A percentile compares a stretch with the other conserved stretches of the same genome.
These are phyloP conservation scores for Peronospora belbahrii DNA, from an alignment of 352 stramenopile species.

Conservation along the genomic window DNA sequence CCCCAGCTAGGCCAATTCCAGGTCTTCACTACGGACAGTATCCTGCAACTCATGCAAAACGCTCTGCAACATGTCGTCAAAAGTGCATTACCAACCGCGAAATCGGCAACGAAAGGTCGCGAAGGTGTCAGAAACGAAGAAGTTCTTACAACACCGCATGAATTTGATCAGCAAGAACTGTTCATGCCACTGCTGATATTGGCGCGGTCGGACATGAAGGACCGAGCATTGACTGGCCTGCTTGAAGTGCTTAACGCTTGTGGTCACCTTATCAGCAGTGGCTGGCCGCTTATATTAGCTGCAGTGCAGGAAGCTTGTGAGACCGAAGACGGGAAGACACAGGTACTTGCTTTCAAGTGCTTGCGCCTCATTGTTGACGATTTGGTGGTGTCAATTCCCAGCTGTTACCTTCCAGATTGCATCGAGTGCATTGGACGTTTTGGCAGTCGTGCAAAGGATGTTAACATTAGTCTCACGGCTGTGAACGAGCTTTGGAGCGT, in stretches of 20 bases:
- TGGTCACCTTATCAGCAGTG: conserved; percentile 60
- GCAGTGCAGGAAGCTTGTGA: conserved; percentile 60
- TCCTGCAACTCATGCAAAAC: conserved; percentile 73
- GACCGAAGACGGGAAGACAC: conserved; percentile 63
- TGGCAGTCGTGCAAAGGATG: conserved; percentile 88
- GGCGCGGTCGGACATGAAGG: conserved; percentile 69
- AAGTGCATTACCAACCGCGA: conserved; percentile 43
- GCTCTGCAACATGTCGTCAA: conserved; percentile 59
- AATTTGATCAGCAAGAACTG: conserved; percentile 67
- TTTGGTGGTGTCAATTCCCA: conserved; percentile 86
- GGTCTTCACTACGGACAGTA: conserved; percentile 65
- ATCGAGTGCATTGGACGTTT: conserved; percentile 93
- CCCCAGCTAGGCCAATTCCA: conserved; percentile 66
- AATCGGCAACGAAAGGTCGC: conserved; percentile 39
- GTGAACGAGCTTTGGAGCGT: conserved; percentile 96
- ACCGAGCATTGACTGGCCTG: conserved; percentile 55
- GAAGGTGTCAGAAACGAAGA: conserved; percentile 30
- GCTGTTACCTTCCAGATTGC: conserved; percentile 55
- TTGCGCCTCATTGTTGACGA: conserved; percentile 96
- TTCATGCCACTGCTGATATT: conserved; percentile 52
- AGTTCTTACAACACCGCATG: conserved; percentile 26
- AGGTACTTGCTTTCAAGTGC: conserved; percentile 90
- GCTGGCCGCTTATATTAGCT: conserved; percentile 64
- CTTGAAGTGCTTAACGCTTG: conserved; percentile 74
- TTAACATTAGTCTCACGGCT: conserved; percentile 96